Evolutionary conservation across 1,284 basidiomycete species (phyloP).

Genomic region (Schizophyllum amplum): DNA sequence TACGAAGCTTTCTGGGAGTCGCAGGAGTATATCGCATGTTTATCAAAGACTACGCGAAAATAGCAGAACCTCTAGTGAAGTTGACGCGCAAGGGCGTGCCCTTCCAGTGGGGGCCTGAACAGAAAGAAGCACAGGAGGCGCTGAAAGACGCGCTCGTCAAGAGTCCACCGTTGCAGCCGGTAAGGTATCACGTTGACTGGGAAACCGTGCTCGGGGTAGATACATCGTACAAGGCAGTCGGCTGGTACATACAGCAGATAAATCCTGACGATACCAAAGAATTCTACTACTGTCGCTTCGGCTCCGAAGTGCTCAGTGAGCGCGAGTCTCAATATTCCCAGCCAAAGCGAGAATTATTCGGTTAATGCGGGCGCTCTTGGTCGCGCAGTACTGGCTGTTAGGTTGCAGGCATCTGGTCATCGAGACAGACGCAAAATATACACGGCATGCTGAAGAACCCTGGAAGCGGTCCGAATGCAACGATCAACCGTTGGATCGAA

Average conservation of each 20-base stretch:
- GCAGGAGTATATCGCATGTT: conserved; percentile 19
- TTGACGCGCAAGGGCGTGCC: conserved; percentile 20
- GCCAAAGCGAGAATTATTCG: conserved; percentile 25
- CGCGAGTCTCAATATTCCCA: conserved; percentile 25
- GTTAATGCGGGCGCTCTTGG: conserved; percentile 21
- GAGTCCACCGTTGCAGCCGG: conserved; percentile 16
- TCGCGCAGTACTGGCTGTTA: conserved; percentile 17
- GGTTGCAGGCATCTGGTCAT: conserved; percentile 21
- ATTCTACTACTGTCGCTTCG: conserved; percentile 18
- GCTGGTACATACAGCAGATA: conserved; percentile 23
- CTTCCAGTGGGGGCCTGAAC: conserved; percentile 16
- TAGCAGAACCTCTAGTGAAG: conserved; percentile 17
- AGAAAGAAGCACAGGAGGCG: conserved; percentile 16
- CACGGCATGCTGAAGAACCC: conserved; percentile 31
- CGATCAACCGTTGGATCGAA: conserved; percentile 32
- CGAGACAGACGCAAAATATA: conserved; percentile 29
- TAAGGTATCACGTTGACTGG: conserved; percentile 22
- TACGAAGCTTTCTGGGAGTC: conserved; percentile 23
- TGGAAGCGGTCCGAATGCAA: conserved; percentile 27
- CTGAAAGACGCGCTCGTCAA: conserved; percentile 20
- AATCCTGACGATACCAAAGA: conserved; percentile 13
- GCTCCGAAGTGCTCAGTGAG: conserved; percentile 23
- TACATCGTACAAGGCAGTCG: conserved; percentile 22
- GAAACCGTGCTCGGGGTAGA: conserved; percentile 29
- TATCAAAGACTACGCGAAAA: conserved; percentile 20